A percentile compares a stretch with the other conserved stretches of the same genome.
These are phyloP conservation scores for Annulohypoxylon bovei DNA, from an alignment of 495 filamentous ascomycete genomes.

Conservation along the genomic window DNA sequence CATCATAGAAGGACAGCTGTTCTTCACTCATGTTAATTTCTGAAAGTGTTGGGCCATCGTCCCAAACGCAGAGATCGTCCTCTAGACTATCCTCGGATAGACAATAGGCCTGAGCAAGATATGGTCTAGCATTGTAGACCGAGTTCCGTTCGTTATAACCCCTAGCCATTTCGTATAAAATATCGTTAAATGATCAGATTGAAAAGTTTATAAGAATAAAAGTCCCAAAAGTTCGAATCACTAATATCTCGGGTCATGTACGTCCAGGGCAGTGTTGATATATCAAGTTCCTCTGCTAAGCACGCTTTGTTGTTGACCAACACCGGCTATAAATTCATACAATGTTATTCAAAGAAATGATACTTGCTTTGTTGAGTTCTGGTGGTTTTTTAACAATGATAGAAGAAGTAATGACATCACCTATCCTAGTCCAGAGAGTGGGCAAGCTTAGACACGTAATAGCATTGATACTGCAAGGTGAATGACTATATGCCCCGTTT, in stretches of 20 bases:
- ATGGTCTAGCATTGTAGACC: conserved; percentile 32
- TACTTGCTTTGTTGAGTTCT: conserved; percentile 1
- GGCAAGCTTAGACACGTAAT: neutral
- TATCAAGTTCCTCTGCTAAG: neutral
- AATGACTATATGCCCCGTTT: neutral
- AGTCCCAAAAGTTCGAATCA: neutral
- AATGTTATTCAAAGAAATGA: conserved; percentile 6
- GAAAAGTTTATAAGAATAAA: neutral
- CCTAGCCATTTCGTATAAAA: neutral
- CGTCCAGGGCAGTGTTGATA: neutral
- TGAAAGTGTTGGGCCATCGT: conserved; percentile 14
- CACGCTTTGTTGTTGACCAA: conserved; percentile 8
- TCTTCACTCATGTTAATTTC: conserved; percentile 24
- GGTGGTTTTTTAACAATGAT: neutral
- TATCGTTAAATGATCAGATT: neutral
- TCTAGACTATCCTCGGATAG: conserved; percentile 28
- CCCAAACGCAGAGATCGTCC: conserved; percentile 38
- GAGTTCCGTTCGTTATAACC: neutral
- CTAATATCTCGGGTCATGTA: neutral
- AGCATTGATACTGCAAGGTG: neutral
- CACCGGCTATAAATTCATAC: neutral
- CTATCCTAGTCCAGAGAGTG: neutral
- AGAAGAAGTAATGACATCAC: neutral
- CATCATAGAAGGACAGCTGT: neutral
- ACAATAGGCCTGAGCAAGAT: conserved; percentile 25